Evolutionary conservation across 129 eudicot genomes (phyloP), one percentile per base, ranked within the genome.

Genomic region (Daucus carota): DNA sequence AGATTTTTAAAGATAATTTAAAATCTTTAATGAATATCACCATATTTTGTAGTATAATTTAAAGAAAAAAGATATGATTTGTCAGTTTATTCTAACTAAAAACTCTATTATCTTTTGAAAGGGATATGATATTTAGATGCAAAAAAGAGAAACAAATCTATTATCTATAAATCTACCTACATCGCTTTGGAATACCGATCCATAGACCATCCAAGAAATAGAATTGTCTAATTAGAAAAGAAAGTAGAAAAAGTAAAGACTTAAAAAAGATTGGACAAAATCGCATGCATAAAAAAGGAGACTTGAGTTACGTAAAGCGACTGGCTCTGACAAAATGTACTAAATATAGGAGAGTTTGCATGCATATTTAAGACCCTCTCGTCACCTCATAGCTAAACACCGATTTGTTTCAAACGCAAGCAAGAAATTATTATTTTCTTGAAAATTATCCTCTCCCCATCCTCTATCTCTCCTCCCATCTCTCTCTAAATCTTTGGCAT

Each of bases 401-500:
- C 31, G 24, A 57, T 24, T 57, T 57, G 65, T 8, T 2, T 57
- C 65, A n/a, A 57, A 57, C 65, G 65, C 65, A 24, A 57, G 31
- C 65, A 57, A 24, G 12, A 54, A 54, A n/a, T n/a, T 9, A 2
- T 1, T 40, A 2, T 4, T 12, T 57, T n/a, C 14, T n/a, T 54
- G 4, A n/a, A 57, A 12, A 57, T 57, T 57, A 57, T 57, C 65
- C 65, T 31, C 63, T 10, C 65, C 3, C 62, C 3, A 9, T 62
- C 33, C 68, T 26, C 17, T 26, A 26, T 60, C 36, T 17, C 72
- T 67, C 42, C 69, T 47, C 68, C 70, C 11, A 3, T 48, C 73
- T 70, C 73, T 70, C 73, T 38, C 73, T 40, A 66, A 66, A 33
- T 69, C 73, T 69, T 15, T 38, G 29, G 0, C 73, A 63, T 4